Evolutionary conservation across 2,329 filamentous ascomycete species (phyloP), one percentile per base, ranked within the genome.

Genomic region (Talaromyces verruculosus): DNA sequence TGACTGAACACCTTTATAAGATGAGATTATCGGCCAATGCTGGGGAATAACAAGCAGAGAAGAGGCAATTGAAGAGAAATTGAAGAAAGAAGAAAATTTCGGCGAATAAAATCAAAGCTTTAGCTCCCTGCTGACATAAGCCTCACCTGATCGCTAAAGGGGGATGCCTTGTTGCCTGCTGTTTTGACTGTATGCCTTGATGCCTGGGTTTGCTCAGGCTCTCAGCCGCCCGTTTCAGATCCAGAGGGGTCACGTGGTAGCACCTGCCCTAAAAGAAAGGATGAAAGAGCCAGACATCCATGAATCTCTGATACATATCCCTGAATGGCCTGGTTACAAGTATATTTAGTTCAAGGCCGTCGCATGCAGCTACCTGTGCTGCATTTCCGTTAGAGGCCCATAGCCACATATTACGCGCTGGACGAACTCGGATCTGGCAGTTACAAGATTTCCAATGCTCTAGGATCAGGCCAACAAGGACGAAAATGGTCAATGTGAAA

Each of bases 71-170:
- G 33, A 57, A 39, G 61, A 64, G 11, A 41, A 58, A 49, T 37
- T 47, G 15, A 28, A 33, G 35, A 17, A 55, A 30, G 57, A 37
- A 53, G 47, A 64, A 64, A 28, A 33, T 64, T 47, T 58, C 28
- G 62, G 51, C 37, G 61, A 63, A 58, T 43, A 37, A 63, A 63
- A 63, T 45, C 51, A 33, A 57, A 43, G 39, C 49, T 30, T 30
- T 13, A 63, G 51, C 61, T 33, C n/a, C 25, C 0, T 41, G 49
- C 41, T 58, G 41, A 35, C 51, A 33, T 45, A 51, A 51, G 30
- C 47, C 17, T 37, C 22, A 39, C 61, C 35, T 39, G 15, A 30
- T n/a, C 22, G 45, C 33, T 45, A 30, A 8, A 11, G 22, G 13
- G 60, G 41, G 47, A 7, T 53, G 45, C 61, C 57, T 59, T 25